Evolutionary conservation across 371 early-diverging fungal genomes (phyloP), one percentile per base, ranked within the genome.

Genomic region (Lichtheimia corymbifera): DNA sequence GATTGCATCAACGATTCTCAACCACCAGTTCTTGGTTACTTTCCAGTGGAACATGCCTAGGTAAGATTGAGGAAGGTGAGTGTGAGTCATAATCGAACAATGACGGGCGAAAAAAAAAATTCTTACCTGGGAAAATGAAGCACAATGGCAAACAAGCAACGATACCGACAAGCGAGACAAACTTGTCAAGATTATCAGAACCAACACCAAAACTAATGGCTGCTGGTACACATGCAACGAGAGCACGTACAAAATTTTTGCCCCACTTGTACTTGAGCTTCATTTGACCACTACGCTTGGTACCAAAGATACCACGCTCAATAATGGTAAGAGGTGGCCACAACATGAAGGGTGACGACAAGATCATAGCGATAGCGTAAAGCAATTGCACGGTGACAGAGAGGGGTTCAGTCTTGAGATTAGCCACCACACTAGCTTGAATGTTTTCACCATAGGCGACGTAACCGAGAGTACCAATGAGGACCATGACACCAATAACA

Each of bases 331-430:
- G 79, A 13, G 89, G 85, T 5, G 94, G 93, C 57, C 88, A 92
- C 30, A 91, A 71, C 68, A 86, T 83, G 58, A 96, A 72, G 1
- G 96, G 96, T 53, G 86, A 87, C 5, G 88, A 84, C 28, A 91
- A 75, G 61, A 91, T 82, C 66, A 93, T 91, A 60, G 92, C 92
- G 20, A 90, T 58, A 12, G 89, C 87, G 69, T 92, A 93, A 7
- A 91, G 66, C 55, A 90, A 64, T 60, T 91, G 90, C 25, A 91
- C 73, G 20, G 82, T 70, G 42, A 75, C 70, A 4, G 88, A 82
- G 22, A 84, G 64, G 0, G 77, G 74, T 0, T 68, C 63, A 35
- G 61, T 63, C 0, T 89, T 89, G 25, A 93, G 64, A 67, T 91
- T 91, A 50, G 88, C 71, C 22, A 91, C 69, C 3, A 93, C 82